Evolutionary conservation across 441 rosid genomes (phyloP).

Genomic region (Theobroma grandiflorum): DNA sequence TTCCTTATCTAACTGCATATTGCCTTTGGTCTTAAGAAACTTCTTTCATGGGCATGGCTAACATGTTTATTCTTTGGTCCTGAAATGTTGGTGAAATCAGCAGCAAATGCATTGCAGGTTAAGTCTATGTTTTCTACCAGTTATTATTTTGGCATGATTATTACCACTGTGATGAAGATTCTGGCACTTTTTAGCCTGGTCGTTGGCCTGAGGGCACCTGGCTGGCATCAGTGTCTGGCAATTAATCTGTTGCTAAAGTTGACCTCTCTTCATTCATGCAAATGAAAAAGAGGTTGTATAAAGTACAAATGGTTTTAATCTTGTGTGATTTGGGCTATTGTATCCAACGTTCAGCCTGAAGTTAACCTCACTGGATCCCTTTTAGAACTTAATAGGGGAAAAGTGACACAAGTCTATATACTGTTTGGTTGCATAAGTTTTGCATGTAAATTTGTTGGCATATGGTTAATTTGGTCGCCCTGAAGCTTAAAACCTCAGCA

Average conservation of each 20-base stretch:
- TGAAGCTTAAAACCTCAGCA: not conserved
- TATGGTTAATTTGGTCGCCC: not conserved
- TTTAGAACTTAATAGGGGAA: not conserved
- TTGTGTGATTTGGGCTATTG: not conserved
- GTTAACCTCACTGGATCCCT: not conserved
- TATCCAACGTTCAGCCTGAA: not conserved
- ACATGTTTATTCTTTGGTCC: conserved; percentile 94
- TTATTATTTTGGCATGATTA: conserved; percentile 2
- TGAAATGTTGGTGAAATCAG: conserved; percentile 85
- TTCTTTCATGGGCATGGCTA: conserved; percentile 99
- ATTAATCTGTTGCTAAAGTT: not conserved
- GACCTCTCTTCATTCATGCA: not conserved
- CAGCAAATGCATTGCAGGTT: conserved; percentile 72
- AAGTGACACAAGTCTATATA: not conserved
- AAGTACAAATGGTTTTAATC: not conserved
- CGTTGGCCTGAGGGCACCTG: not conserved
- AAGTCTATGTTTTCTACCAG: conserved; percentile 27
- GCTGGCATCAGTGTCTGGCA: not conserved
- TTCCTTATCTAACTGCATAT: conserved; percentile 37
- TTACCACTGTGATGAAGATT: not conserved
- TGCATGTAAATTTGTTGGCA: not conserved
- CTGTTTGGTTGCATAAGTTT: not conserved
- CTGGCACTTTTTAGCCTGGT: not conserved
- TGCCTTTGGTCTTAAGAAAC: conserved; percentile 74
- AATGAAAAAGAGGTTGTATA: conserved; percentile 11